A percentile compares a stretch with the other conserved stretches of the same genome.
Evolutionary conservation across 305 asterid species (phyloP).

Genomic region (Fraxinus velutina): DNA sequence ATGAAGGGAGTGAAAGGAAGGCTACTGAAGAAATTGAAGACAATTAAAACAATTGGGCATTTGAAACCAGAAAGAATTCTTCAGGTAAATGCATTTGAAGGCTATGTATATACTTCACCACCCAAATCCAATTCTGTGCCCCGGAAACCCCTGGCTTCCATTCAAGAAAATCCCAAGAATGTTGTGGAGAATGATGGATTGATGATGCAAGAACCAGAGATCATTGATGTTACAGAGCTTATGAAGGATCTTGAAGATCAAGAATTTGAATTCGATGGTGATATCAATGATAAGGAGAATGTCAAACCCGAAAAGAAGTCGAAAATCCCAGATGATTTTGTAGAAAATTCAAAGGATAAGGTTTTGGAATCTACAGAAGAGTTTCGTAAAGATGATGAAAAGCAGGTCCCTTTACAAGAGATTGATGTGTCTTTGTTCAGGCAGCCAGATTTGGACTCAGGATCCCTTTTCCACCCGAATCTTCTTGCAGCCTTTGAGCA

Average conservation of each 20-base stretch:
- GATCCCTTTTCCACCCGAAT: slow-evolving; percentile 68
- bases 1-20: slow-evolving; percentile 80
- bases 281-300: slow-evolving; percentile 60
- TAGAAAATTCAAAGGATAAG: slow-evolving; percentile 27
- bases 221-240: slow-evolving; percentile 55
- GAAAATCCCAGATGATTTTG: background rate
- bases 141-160: slow-evolving; percentile 33
- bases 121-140: slow-evolving; percentile 25
- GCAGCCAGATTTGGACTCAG: slow-evolving; percentile 67
- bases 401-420: slow-evolving; percentile 33
- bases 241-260: slow-evolving; percentile 70
- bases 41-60: slow-evolving; percentile 73
- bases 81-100: slow-evolving; percentile 56
- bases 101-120: slow-evolving; percentile 39
- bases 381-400: background rate
- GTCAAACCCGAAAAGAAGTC: slow-evolving; percentile 25
- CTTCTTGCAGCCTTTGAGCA: slow-evolving; percentile 75
- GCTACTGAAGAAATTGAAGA: slow-evolving; percentile 68
- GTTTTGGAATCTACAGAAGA: slow-evolving; percentile 14
- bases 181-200: slow-evolving; percentile 11
- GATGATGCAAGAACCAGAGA: slow-evolving; percentile 46
- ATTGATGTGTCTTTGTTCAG: slow-evolving; percentile 44
- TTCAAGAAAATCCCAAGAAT: slow-evolving; percentile 38
- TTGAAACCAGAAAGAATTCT: slow-evolving; percentile 67
- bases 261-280: slow-evolving; percentile 35